Evolutionary conservation across 352 stramenopile genomes (phyloP).

Genomic region (Globisporangium parvum): DNA sequence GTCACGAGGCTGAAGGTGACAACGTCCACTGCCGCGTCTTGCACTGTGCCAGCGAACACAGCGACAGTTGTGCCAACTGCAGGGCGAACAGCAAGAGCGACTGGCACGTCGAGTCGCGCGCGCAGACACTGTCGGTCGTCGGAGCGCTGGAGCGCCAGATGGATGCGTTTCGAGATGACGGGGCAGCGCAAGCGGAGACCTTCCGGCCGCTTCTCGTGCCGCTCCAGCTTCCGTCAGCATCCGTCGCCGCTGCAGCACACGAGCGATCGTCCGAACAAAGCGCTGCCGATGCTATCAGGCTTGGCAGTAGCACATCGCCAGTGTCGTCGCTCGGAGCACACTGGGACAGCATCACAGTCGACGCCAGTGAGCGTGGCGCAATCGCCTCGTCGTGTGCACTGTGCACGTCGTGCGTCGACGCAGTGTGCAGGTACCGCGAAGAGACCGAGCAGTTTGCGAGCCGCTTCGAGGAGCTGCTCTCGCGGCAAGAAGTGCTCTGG

Average conservation of each 20-base stretch:
- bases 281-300: neutral
- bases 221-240: neutral
- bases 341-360: conserved; percentile 4
- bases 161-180: neutral
- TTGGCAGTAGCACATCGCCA: neutral
- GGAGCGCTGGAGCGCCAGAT: conserved; percentile 4
- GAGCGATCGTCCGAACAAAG: neutral
- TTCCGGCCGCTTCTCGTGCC: conserved; percentile 2
- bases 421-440: conserved; percentile 15
- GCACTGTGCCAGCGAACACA: too few species aligned
- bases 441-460: conserved; percentile 13
- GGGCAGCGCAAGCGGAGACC: neutral
- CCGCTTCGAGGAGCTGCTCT: conserved; percentile 13
- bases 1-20: too few species aligned
- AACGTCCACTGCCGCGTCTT: too few species aligned
- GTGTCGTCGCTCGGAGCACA: conserved; percentile 1
- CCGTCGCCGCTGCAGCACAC: neutral
- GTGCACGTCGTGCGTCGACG: conserved; percentile 9
- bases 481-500: conserved; percentile 8
- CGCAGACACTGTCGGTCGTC: neutral
- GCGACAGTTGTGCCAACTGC: neutral
- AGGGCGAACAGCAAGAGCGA: neutral
- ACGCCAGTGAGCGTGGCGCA: neutral
- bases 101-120: neutral
- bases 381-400: neutral